Percentiles rank a stretch among this genome's conserved stretches.
Evolutionary conservation across 2,329 filamentous ascomycete species (phyloP).

Genomic region (Albophoma yamanashiensis): DNA sequence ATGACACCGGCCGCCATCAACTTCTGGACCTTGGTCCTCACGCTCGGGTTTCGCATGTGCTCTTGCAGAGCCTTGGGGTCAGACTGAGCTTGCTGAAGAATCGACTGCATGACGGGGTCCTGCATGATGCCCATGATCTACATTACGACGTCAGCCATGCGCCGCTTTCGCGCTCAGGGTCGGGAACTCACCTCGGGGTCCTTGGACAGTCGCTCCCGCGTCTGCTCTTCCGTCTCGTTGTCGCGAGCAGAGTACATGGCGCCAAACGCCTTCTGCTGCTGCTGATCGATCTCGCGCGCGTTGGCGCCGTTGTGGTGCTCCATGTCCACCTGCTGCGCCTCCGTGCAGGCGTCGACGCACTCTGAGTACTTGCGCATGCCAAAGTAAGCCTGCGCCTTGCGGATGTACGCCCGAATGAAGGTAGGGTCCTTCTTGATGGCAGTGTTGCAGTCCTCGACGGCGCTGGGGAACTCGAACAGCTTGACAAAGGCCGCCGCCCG

Average conservation of each 20-base stretch:
- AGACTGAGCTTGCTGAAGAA: constrained; percentile 90
- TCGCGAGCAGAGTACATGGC: constrained; percentile 86
- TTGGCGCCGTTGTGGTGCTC: constrained; percentile 63
- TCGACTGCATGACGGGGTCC: constrained; percentile 96
- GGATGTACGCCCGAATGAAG: constrained; percentile 93
- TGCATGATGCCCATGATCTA: constrained; percentile 83
- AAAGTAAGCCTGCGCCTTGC: constrained; percentile 90
- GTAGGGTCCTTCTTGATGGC: constrained; percentile 85
- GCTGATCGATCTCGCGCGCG: constrained; percentile 81
- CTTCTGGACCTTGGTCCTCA: constrained; percentile 87
- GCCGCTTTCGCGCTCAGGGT: background rate
- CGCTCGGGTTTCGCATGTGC: constrained; percentile 88
- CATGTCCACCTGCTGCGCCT: constrained; percentile 67
- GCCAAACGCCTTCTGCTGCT: constrained; percentile 83
- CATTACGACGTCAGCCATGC: background rate
- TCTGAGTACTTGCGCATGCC: constrained; percentile 98
- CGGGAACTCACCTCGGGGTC: constrained; percentile 69
- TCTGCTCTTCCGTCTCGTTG: constrained; percentile 94
- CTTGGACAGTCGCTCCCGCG: constrained; percentile 76
- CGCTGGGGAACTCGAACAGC: constrained; percentile 88
- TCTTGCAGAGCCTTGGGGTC: constrained; percentile 89
- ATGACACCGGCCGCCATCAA: constrained; percentile 89
- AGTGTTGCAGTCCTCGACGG: constrained; percentile 81
- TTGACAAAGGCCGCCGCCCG: constrained; percentile 95
- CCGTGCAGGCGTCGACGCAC: constrained; percentile 79